phyloP scores from a whole-genome alignment of 139 green algal genomes.

The Chlamydomonas schloesseri region DNA sequence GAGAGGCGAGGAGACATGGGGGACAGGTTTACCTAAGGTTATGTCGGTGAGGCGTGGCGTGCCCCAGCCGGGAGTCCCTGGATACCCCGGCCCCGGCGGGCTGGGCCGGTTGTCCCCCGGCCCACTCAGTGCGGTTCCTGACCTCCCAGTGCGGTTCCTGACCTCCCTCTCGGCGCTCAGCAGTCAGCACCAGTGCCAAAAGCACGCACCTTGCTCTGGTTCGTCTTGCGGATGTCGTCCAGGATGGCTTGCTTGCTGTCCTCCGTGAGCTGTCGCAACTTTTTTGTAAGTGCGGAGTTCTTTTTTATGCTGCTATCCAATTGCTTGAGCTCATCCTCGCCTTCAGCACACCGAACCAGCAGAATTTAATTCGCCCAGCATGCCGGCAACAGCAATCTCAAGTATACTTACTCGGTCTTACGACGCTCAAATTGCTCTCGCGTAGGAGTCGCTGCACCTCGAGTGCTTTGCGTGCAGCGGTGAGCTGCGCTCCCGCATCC shows the following conservation, averaged over 20 bases:
- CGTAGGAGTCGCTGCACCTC: slow-evolving; percentile 36
- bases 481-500: slow-evolving; percentile 32
- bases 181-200: too few species aligned
- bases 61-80: too few species aligned
- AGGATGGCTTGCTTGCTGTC: slow-evolving; percentile 74
- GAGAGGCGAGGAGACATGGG: too few species aligned
- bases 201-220: slow-evolving; percentile 87
- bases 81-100: too few species aligned
- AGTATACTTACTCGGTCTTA: slow-evolving; percentile 40
- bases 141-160: too few species aligned
- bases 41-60: too few species aligned
- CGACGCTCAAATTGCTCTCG: slow-evolving; percentile 50
- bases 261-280: slow-evolving; percentile 80
- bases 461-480: slow-evolving; percentile 25
- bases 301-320: slow-evolving; percentile 94
- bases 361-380: background rate
- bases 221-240: slow-evolving; percentile 83
- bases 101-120: too few species aligned
- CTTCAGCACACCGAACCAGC: slow-evolving; percentile 29
- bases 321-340: slow-evolving; percentile 67
- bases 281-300: slow-evolving; percentile 92
- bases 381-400: background rate
- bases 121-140: too few species aligned
- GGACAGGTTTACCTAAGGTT: too few species aligned
- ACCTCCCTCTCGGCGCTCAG: too few species aligned